Evolutionary conservation across 331 rosid species (phyloP).

Genomic region (Prunus yedoensis): DNA sequence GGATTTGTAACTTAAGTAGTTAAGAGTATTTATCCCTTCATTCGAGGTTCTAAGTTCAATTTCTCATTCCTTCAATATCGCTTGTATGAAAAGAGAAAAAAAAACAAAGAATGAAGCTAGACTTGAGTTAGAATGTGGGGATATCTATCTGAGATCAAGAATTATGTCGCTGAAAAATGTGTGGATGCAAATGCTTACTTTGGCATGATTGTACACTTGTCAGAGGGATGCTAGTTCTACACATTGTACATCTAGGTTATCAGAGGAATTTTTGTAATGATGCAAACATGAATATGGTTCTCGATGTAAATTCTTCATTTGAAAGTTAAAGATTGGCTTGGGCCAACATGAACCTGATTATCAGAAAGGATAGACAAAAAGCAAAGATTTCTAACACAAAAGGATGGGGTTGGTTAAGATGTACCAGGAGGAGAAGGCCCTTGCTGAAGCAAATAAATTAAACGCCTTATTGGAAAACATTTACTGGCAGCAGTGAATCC

Average conservation of each 20-base stretch:
- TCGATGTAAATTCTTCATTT: not conserved
- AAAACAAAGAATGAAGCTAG: not conserved
- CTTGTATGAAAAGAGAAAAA: too few species aligned
- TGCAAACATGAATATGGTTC: not conserved
- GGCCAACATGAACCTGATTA: not conserved
- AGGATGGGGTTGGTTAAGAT: not conserved
- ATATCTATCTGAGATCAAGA: not conserved
- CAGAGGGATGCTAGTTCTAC: not conserved
- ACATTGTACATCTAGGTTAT: not conserved
- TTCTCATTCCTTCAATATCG: accelerated
- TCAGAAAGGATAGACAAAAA: not conserved
- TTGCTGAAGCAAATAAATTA: too few species aligned
- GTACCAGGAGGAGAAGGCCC: too few species aligned
- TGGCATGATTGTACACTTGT: not conserved
- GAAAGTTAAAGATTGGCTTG: not conserved
- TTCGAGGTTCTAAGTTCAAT: too few species aligned
- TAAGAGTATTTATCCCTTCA: too few species aligned
- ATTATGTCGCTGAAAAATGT: not conserved
- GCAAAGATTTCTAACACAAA: not conserved
- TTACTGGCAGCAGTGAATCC: too few species aligned
- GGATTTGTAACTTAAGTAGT: accelerated
- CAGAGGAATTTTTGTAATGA: not conserved
- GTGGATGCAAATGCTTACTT: not conserved
- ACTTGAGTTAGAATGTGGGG: not conserved
- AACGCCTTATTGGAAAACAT: too few species aligned